These are phyloP conservation scores for Calonectria pauciramosa DNA, from an alignment of 2,329 filamentous ascomycete species.

Conservation along the genomic window DNA sequence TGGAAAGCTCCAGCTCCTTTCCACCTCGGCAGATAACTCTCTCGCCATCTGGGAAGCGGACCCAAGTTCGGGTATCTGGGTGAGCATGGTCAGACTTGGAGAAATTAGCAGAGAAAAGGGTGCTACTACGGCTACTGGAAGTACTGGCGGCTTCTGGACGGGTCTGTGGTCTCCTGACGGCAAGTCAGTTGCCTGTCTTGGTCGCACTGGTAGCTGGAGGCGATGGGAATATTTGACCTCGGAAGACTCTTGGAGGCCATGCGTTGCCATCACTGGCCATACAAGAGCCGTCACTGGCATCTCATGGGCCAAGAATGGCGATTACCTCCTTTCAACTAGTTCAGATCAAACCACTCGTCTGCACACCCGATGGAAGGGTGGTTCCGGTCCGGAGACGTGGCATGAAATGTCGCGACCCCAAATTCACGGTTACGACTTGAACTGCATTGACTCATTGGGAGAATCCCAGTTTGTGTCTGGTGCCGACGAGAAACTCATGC, in stretches of 20 bases:
- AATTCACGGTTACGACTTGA: slow-evolving; percentile 98
- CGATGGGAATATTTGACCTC: slow-evolving; percentile 78
- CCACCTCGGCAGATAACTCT: slow-evolving; percentile 95
- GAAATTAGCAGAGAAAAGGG: slow-evolving; percentile 97
- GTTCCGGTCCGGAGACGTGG: slow-evolving; percentile 73
- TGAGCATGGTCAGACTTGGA: slow-evolving; percentile 86
- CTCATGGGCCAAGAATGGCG: slow-evolving; percentile 85
- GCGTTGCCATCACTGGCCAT: slow-evolving; percentile 86
- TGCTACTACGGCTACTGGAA: slow-evolving; percentile 95
- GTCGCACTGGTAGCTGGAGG: slow-evolving; percentile 94
- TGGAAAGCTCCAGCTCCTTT: slow-evolving; percentile 79
- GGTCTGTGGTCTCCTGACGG: slow-evolving; percentile 91
- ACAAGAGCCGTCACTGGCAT: slow-evolving; percentile 85
- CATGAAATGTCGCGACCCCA: slow-evolving; percentile 96
- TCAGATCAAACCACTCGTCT: slow-evolving; percentile 94
- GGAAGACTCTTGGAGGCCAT: slow-evolving; percentile 80
- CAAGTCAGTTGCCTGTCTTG: slow-evolving; percentile 81
- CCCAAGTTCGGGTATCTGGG: slow-evolving; percentile 87
- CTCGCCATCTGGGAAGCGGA: slow-evolving; percentile 94
- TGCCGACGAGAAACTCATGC: slow-evolving; percentile 97
- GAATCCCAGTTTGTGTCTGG: slow-evolving; percentile 88
- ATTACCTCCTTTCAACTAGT: slow-evolving; percentile 89
- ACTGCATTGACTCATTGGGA: slow-evolving; percentile 87
- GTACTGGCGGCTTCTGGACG: slow-evolving; percentile 96
- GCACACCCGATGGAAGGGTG: slow-evolving; percentile 81